A percentile compares a stretch with the other conserved stretches of the same genome.
Evolutionary conservation across 2,329 filamentous ascomycete genomes (phyloP).

Genomic region (Sporothrix mexicana): DNA sequence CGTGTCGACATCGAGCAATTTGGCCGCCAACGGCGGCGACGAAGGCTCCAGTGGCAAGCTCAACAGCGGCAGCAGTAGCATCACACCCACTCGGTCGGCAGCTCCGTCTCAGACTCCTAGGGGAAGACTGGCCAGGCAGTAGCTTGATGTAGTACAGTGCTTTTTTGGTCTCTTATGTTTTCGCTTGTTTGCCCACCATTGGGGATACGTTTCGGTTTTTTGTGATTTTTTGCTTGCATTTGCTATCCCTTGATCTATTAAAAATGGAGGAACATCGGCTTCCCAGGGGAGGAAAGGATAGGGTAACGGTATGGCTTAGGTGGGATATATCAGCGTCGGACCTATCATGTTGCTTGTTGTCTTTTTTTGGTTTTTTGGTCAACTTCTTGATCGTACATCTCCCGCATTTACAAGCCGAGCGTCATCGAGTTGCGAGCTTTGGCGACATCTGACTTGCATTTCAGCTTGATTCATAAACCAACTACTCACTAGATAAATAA

Average conservation of each 20-base stretch:
- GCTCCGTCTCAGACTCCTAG: neutral
- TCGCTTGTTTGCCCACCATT: neutral
- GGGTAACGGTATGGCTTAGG: neutral
- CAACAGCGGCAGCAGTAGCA: slow-evolving; percentile 16
- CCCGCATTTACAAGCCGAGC: neutral
- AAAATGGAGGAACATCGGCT: neutral
- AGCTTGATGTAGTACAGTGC: too few species aligned
- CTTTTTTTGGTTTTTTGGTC: neutral
- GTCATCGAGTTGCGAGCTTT: neutral
- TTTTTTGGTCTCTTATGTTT: neutral
- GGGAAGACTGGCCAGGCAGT: neutral
- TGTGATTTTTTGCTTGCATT: too few species aligned
- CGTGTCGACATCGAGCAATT: slow-evolving; percentile 9
- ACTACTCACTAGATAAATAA: neutral
- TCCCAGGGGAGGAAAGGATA: neutral
- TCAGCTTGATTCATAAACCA: too few species aligned
- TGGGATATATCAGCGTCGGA: neutral
- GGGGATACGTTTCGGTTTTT: too few species aligned
- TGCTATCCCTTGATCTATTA: neutral
- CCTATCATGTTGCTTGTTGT: too few species aligned
- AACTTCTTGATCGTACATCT: neutral
- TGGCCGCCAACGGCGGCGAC: neutral
- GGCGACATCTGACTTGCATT: neutral
- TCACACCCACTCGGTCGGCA: slow-evolving; percentile 27
- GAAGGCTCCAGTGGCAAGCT: neutral